A percentile compares a stretch with the other conserved stretches of the same genome.
Conservation (phyloP, 257 asterid genomes). For the Plantago major region DNA sequence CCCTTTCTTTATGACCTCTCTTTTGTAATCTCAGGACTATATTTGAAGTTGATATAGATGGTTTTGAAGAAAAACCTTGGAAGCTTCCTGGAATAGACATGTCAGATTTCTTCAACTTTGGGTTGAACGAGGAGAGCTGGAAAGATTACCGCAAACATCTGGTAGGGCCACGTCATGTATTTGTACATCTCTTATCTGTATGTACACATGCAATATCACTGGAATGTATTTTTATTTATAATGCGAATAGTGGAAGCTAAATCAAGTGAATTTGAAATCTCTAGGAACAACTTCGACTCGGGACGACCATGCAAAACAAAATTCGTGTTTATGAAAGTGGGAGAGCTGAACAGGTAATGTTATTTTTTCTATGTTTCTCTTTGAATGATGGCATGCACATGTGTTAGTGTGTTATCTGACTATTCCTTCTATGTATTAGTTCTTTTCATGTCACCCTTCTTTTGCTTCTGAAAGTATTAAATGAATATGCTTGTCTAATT, state of each 20-base stretch:
- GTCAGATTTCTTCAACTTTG: slow-evolving; percentile 91
- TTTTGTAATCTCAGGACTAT: slow-evolving; percentile 63
- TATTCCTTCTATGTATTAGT: slow-evolving; percentile 4
- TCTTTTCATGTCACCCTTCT: neutral
- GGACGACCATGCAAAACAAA: slow-evolving; percentile 89
- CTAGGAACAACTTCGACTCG: slow-evolving; percentile 93
- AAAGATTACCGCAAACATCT: slow-evolving; percentile 93
- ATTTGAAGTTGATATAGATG: slow-evolving; percentile 95
- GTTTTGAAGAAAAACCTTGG: slow-evolving; percentile 98
- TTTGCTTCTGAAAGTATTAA: slow-evolving; percentile 1
- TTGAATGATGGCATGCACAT: neutral
- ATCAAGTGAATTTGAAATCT: slow-evolving; percentile 22
- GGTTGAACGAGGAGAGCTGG: slow-evolving; percentile 91
- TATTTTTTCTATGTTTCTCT: slow-evolving; percentile 18
- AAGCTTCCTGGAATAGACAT: slow-evolving; percentile 68
- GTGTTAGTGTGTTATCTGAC: slow-evolving; percentile 6
- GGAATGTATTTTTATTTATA: slow-evolving; percentile 9
- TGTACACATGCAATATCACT: slow-evolving; percentile 1
- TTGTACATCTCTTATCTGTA: slow-evolving; percentile 11
- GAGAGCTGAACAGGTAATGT: slow-evolving; percentile 82
- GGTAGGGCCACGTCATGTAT: slow-evolving; percentile 40
- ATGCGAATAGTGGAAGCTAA: slow-evolving; percentile 24
- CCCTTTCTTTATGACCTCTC: neutral
- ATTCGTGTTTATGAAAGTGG: slow-evolving; percentile 96
- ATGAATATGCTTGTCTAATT: neutral